phyloP scores from a whole-genome alignment of 2,329 filamentous ascomycete species.

The Fusarium pseudograminearum region DNA sequence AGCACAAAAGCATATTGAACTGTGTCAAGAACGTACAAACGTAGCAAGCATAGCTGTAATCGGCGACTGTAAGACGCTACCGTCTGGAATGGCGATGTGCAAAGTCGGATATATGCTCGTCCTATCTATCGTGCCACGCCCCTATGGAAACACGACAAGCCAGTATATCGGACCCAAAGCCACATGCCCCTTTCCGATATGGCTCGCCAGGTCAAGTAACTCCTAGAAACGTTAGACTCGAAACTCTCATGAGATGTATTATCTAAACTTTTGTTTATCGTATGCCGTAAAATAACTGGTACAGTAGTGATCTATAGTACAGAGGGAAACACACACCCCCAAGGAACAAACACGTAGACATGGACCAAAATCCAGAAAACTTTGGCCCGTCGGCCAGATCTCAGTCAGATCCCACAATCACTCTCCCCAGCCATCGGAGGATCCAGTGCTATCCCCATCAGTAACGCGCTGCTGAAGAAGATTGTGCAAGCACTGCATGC shows the following conservation, averaged over 20 bases:
- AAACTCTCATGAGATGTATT: not conserved
- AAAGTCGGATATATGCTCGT: not conserved
- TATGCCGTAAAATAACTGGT: not conserved
- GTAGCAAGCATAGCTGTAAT: not conserved
- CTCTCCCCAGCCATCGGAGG: conserved; percentile 27
- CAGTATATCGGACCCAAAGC: not conserved
- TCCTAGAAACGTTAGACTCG: not conserved
- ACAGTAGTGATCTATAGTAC: conserved; percentile 15
- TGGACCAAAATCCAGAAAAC: conserved; percentile 17
- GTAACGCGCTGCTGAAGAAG: conserved; percentile 13
- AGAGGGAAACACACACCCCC: conserved; percentile 11
- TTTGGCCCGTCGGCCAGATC: conserved; percentile 7
- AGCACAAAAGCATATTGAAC: not conserved
- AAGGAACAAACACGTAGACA: not conserved
- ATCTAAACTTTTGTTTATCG: not conserved
- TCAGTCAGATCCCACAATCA: conserved; percentile 21
- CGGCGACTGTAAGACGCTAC: not conserved
- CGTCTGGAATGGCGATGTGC: not conserved
- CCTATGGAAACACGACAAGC: not conserved
- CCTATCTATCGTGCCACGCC: not conserved
- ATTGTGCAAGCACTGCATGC: conserved; percentile 33
- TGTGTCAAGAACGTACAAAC: not conserved
- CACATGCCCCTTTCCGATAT: not conserved
- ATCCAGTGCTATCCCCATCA: conserved; percentile 35
- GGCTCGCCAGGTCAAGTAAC: no score